Percentiles rank a stretch among this genome's conserved stretches.
Conservation (phyloP, 345 rosid genomes). For the Garcia nutans region DNA sequence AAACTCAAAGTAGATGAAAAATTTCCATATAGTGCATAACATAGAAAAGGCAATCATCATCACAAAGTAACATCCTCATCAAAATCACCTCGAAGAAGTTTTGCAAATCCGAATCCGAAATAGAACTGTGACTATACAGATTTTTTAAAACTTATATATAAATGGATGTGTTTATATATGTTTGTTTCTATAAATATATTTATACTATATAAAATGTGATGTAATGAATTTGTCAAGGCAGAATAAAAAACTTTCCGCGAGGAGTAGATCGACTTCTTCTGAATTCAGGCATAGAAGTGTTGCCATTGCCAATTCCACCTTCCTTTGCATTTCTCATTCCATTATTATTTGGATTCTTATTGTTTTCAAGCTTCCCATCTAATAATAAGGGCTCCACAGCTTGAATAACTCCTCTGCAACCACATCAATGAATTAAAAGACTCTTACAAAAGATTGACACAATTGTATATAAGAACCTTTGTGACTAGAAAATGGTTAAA, state of each 20-base stretch:
- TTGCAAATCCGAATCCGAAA: slow-evolving; percentile 14
- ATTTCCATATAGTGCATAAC: not conserved
- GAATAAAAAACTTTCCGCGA: slow-evolving; percentile 53
- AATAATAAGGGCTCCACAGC: slow-evolving; percentile 38
- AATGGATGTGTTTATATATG: not conserved
- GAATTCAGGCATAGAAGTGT: slow-evolving; percentile 47
- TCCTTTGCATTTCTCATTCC: slow-evolving; percentile 39
- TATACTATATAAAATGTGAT: not conserved
- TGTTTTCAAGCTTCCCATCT: slow-evolving; percentile 47
- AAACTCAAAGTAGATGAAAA: not conserved
- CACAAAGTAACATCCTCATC: slow-evolving; percentile 2
- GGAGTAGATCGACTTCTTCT: slow-evolving; percentile 76
- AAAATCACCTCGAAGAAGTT: not conserved
- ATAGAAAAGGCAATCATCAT: slow-evolving; percentile 4
- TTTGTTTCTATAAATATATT: not conserved
- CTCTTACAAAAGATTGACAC: too few relatives aligned
- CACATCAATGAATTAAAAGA: not conserved
- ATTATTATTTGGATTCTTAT: slow-evolving; percentile 34
- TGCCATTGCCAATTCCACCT: slow-evolving; percentile 44
- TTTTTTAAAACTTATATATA: not conserved
- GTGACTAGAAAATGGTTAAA: too few relatives aligned
- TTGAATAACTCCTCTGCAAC: slow-evolving; percentile 46
- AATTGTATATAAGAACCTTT: too few relatives aligned
- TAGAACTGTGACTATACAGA: slow-evolving; percentile 16
- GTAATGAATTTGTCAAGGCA: slow-evolving; percentile 35